Percentiles rank a stretch among this genome's conserved stretches.
These are phyloP conservation scores for Nannochloropsis oceanica DNA, from an alignment of 108 stramenopile genomes.

Conservation along the genomic window DNA sequence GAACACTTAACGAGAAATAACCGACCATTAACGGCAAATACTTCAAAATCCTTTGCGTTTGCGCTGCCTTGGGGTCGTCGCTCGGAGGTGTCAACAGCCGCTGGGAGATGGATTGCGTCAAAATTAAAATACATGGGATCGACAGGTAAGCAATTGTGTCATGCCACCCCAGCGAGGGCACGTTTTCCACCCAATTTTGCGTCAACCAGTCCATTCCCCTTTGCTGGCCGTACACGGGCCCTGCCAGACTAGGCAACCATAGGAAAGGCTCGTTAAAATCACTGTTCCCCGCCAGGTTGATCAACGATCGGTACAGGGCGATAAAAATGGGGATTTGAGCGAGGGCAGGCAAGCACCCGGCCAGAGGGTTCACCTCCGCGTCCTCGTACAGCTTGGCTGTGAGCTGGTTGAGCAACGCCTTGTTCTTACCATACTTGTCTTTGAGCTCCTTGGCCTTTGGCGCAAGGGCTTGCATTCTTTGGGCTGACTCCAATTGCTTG, in stretches of 20 bases:
- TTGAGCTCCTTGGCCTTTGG: constrained; percentile 54
- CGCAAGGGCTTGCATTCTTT: constrained; percentile 46
- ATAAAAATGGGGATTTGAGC: constrained; percentile 84
- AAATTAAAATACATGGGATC: constrained; percentile 72
- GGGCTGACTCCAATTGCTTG: constrained; percentile 64
- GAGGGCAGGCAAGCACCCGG: constrained; percentile 66
- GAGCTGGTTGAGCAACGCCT: not conserved
- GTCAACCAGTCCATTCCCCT: constrained; percentile 68
- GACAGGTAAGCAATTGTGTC: constrained; percentile 67
- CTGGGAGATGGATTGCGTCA: constrained; percentile 61
- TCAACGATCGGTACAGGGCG: constrained; percentile 70
- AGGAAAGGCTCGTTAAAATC: constrained; percentile 70
- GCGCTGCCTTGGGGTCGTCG: not conserved
- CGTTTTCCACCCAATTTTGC: constrained; percentile 48
- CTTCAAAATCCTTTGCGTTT: constrained; percentile 51
- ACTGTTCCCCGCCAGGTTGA: constrained; percentile 61
- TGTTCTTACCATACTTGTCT: constrained; percentile 57
- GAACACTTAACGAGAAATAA: constrained; percentile 75
- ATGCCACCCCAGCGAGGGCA: constrained; percentile 78
- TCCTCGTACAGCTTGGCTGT: constrained; percentile 32
- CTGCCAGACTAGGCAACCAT: constrained; percentile 73
- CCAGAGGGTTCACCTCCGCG: constrained; percentile 80
- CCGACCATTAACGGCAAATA: constrained; percentile 72
- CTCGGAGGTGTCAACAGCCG: constrained; percentile 28
- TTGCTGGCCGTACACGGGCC: constrained; percentile 70